Base-by-base conservation (phyloP, 2,329 filamentous ascomycete genomes). In the Cercospora sp. region DNA sequence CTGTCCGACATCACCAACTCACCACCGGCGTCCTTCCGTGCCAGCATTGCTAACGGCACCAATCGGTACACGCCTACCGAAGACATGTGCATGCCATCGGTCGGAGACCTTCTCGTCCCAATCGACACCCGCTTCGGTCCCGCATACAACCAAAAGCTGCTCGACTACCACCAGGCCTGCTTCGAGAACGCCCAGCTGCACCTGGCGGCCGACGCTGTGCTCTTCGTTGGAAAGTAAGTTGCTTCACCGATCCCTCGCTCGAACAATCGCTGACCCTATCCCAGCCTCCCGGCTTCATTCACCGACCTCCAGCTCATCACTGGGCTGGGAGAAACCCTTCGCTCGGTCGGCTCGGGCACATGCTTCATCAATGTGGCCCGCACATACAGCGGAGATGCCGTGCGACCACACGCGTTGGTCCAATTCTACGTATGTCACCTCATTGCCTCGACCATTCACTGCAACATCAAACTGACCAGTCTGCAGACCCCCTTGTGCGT, bases 21-120 rank as follows among this genome's bases (percentile, higher is more conserved):
- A 4, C 18, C 26, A 13, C 55, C 55, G 9, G n/a, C 55, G 4
- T 58, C 55, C 2, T 58, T 58, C 55, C 55, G 55, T 10, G 28
- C 28, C 28, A 58, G 55, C 55, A 34, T 58, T 24, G 32, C 28
- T 16, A 34, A 37, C 12, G 55, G 55, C 16, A 34, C 28, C 32
- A 28, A 34, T n/a, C 55, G 55, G 2, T 58, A 58, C 28, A 58
- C 55, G 16, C 28, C 55, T 9, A 58, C 28, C 55, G 55, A 58
- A 37, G 55, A 58, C 12, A 34, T 58, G n/a, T 13, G 13, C 16
- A 32, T 32, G 28, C 28, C 55, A n/a, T 18, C n/a, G 13, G 55
- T 24, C 55, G 55, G 55, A 21, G 55, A 58, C n/a, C 55, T 58
- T 58, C 55, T 58, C 55, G 55, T 58, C 55, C 55, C 55, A 10